Percentiles rank a stretch among this genome's conserved stretches.
Evolutionary conservation across 441 rosid genomes (phyloP).

Genomic region (Breynia disticha): DNA sequence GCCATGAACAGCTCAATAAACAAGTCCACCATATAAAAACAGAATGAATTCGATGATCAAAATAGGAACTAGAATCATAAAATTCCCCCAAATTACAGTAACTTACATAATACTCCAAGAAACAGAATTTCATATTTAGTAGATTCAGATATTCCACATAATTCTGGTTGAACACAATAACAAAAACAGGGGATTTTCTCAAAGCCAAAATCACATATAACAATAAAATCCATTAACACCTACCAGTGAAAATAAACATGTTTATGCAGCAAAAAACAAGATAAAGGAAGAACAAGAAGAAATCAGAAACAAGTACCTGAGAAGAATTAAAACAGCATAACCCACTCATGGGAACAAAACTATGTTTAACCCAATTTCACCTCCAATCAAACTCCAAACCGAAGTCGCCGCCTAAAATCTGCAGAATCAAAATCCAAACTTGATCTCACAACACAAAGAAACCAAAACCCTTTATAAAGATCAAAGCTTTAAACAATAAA

Average conservation of each 20-base stretch:
- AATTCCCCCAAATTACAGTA: too few species aligned
- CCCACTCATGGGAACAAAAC: slow-evolving; percentile 40
- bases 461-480: slow-evolving; percentile 14
- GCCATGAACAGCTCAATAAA: too few species aligned
- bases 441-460: slow-evolving; percentile 5
- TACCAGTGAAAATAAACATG: background rate
- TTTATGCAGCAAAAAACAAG: background rate
- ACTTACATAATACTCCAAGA: too few species aligned
- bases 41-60: too few species aligned
- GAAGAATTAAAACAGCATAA: slow-evolving; percentile 59
- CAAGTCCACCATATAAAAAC: too few species aligned
- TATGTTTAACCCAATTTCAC: slow-evolving; percentile 16
- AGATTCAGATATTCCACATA: too few species aligned
- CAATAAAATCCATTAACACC: too few species aligned
- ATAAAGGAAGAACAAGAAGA: background rate
- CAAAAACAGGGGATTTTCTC: background rate
- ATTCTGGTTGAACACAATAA: too few species aligned
- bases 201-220: background rate
- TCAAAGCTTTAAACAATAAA: slow-evolving; percentile 17
- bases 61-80: too few species aligned
- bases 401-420: slow-evolving; percentile 25
- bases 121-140: too few species aligned
- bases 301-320: slow-evolving; percentile 25
- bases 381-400: slow-evolving; percentile 16
- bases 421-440: slow-evolving; percentile 19